Conservation (phyloP, 352 stramenopile genomes). For the Pythium apleroticum region DNA sequence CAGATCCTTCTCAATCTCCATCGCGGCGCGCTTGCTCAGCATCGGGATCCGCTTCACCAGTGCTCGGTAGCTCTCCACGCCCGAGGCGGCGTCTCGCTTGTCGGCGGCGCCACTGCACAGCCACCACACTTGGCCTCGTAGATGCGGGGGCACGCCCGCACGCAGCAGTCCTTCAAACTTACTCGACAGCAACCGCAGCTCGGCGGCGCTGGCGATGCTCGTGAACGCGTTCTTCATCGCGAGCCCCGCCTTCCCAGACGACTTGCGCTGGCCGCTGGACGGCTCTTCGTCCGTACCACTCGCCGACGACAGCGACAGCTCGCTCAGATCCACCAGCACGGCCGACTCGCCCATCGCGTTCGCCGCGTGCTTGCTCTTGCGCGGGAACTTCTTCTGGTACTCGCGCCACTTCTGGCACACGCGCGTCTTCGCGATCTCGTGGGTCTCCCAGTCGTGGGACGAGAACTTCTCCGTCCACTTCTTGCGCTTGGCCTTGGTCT, state of each 20-base stretch:
- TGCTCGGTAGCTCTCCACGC: slow-evolving; percentile 49
- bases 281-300: slow-evolving; percentile 1
- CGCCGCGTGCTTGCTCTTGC: slow-evolving; percentile 4
- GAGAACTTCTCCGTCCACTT: slow-evolving; percentile 68
- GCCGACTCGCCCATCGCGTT: slow-evolving; percentile 11
- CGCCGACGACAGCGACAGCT: background rate
- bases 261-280: slow-evolving; percentile 12
- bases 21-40: slow-evolving; percentile 58
- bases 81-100: slow-evolving; percentile 33
- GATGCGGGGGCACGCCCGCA: slow-evolving; percentile 57
- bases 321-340: slow-evolving; percentile 1
- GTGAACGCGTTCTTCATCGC: slow-evolving; percentile 53
- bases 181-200: slow-evolving; percentile 46
- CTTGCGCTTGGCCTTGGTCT: slow-evolving; percentile 24
- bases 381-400: slow-evolving; percentile 55
- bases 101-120: slow-evolving; percentile 69
- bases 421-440: slow-evolving; percentile 23
- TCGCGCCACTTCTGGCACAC: slow-evolving; percentile 76
- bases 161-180: slow-evolving; percentile 71
- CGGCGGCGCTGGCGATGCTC: slow-evolving; percentile 49
- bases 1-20: slow-evolving; percentile 91
- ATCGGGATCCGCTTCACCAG: slow-evolving; percentile 56
- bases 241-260: slow-evolving; percentile 33
- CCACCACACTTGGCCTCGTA: slow-evolving; percentile 81
- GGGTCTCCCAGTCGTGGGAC: slow-evolving; percentile 46